Conservation (phyloP, 129 eudicot species). For the Dittrichia graveolens region DNA sequence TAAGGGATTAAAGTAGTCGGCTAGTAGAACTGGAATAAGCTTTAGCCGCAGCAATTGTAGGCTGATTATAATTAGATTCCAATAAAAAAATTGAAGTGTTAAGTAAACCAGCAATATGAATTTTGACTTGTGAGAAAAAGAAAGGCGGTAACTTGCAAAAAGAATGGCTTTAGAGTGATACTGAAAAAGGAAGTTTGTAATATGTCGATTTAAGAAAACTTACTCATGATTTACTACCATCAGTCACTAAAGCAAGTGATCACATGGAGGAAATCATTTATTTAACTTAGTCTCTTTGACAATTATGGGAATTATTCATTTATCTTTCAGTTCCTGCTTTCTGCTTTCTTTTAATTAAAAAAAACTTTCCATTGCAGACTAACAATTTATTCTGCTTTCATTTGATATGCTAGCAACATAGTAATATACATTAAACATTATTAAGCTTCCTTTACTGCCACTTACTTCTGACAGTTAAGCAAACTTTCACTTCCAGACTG, state of each 20-base stretch:
- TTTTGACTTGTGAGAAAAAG: no score
- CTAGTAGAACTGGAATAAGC: no score
- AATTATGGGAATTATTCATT: constrained; percentile 13
- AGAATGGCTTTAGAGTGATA: no score
- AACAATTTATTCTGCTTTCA: no score
- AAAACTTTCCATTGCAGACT: background rate
- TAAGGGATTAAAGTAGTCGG: no score
- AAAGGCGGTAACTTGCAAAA: no score
- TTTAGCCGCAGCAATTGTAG: no score
- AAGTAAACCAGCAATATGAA: no score
- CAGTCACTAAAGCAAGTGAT: constrained; percentile 17
- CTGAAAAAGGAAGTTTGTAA: background rate
- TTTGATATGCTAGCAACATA: no score
- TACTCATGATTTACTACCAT: background rate
- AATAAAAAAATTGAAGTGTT: no score
- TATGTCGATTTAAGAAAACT: background rate
- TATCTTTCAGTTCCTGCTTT: background rate
- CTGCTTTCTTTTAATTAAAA: background rate
- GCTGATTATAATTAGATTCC: no score
- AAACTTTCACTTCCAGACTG: background rate
- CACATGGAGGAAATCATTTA: constrained; percentile 4
- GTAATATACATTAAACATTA: background rate
- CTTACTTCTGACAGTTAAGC: background rate
- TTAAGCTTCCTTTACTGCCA: constrained; percentile 13
- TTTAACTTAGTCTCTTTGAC: constrained; percentile 1